phyloP scores from a whole-genome alignment of 73 alveolate genomes.

The Stentor roeselii region DNA sequence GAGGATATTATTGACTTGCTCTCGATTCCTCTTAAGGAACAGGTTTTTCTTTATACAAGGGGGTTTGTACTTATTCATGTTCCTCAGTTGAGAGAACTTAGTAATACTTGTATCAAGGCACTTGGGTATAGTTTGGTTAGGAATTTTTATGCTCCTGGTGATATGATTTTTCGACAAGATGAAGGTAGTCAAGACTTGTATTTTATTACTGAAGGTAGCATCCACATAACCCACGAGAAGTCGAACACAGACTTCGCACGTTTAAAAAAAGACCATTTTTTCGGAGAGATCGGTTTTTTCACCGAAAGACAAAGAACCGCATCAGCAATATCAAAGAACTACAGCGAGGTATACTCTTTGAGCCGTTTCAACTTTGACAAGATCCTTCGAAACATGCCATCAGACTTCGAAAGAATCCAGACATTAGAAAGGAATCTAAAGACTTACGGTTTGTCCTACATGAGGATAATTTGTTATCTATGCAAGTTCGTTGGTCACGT shows the following conservation, averaged over 20 bases:
- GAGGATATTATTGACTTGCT: constrained; percentile 7
- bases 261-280: neutral
- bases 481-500: constrained; percentile 49
- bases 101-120: neutral
- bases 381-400: neutral
- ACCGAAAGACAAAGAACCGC: neutral
- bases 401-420: neutral
- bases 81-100: neutral
- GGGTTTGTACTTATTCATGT: neutral
- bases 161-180: neutral
- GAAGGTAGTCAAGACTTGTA: neutral
- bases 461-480: constrained; percentile 43
- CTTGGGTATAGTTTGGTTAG: neutral
- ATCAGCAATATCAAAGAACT: neutral
- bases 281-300: constrained; percentile 16
- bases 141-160: constrained; percentile 1
- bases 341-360: neutral
- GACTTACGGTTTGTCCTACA: constrained; percentile 24
- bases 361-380: neutral
- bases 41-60: neutral
- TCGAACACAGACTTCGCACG: neutral
- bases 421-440: neutral
- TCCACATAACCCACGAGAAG: neutral
- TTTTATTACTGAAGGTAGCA: neutral
- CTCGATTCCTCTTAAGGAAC: neutral